These are phyloP conservation scores for Neofusicoccum ribis DNA, from an alignment of 2,329 filamentous ascomycete species.

Conservation along the genomic window DNA sequence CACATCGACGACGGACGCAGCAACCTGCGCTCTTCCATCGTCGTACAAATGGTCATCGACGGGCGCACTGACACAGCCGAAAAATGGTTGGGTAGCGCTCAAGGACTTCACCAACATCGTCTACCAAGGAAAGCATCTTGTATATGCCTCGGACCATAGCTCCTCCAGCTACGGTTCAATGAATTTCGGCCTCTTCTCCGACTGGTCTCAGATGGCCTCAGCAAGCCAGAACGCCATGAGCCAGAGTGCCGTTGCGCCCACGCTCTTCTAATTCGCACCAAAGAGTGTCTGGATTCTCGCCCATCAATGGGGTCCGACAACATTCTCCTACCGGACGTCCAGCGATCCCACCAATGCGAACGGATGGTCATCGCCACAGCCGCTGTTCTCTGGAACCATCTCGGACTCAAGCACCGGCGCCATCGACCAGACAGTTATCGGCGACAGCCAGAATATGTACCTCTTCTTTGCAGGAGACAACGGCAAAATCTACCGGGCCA, in stretches of 20 bases:
- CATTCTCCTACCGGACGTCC: conserved; percentile 63
- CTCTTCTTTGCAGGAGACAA: conserved; percentile 69
- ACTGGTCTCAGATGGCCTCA: conserved; percentile 55
- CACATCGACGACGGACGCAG: conserved; percentile 20
- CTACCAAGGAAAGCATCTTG: conserved; percentile 61
- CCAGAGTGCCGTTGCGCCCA: conserved; percentile 56
- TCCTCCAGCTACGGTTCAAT: conserved; percentile 56
- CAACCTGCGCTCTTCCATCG: conserved; percentile 54
- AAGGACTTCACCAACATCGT: conserved; percentile 62
- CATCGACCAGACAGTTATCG: conserved; percentile 66
- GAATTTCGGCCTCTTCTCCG: conserved; percentile 56
- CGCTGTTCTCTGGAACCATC: conserved; percentile 60
- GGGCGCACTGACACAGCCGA: conserved; percentile 52
- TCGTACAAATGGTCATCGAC: conserved; percentile 59
- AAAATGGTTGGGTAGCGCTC: conserved; percentile 56
- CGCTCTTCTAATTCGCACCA: conserved; percentile 63
- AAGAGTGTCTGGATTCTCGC: conserved; percentile 65
- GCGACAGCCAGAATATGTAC: conserved; percentile 62
- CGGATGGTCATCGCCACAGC: conserved; percentile 55
- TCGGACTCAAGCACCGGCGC: conserved; percentile 52
- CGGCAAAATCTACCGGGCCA: conserved; percentile 64
- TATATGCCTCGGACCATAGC: conserved; percentile 58
- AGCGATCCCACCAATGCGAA: conserved; percentile 58
- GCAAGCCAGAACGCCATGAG: conserved; percentile 56
- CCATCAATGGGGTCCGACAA: conserved; percentile 63